Conservation (phyloP, 768 basidiomycete genomes). For the Russula virescens region DNA sequence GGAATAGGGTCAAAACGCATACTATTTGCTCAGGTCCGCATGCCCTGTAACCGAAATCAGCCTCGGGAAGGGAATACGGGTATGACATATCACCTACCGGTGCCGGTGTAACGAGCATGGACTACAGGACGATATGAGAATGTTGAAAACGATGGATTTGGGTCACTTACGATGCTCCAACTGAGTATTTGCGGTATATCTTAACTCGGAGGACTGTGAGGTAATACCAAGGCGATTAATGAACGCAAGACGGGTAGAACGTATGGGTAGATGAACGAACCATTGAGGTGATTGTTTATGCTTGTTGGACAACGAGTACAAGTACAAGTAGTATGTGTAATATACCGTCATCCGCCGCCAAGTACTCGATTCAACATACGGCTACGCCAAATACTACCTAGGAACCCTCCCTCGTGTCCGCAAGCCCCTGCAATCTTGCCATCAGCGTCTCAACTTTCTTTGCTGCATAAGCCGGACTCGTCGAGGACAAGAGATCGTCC, state of each 20-base stretch:
- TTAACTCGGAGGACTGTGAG: constrained; percentile 76
- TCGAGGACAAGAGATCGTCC: constrained; percentile 19
- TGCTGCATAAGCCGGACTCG: constrained; percentile 13
- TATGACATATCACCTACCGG: constrained; percentile 53
- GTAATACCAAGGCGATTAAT: not conserved
- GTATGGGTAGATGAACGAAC: constrained; percentile 22
- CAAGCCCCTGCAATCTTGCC: constrained; percentile 9
- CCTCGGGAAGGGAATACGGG: constrained; percentile 7
- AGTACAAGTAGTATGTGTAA: no score
- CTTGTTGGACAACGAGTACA: not conserved
- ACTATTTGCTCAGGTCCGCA: constrained; percentile 96
- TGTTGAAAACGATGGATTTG: constrained; percentile 1
- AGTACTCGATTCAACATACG: no score
- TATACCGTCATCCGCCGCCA: no score
- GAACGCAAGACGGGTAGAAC: not conserved
- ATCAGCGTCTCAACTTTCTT: constrained; percentile 7
- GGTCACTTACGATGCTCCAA: constrained; percentile 77
- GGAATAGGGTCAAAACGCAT: constrained; percentile 28
- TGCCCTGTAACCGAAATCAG: constrained; percentile 53
- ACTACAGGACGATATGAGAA: constrained; percentile 44
- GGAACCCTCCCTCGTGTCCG: not conserved
- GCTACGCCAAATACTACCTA: not conserved
- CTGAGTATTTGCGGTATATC: constrained; percentile 96
- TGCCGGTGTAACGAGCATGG: constrained; percentile 94
- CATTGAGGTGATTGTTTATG: constrained; percentile 13